phyloP scores from a whole-genome alignment of 2,329 filamentous ascomycete genomes.

The Aspergillus ibericus region DNA sequence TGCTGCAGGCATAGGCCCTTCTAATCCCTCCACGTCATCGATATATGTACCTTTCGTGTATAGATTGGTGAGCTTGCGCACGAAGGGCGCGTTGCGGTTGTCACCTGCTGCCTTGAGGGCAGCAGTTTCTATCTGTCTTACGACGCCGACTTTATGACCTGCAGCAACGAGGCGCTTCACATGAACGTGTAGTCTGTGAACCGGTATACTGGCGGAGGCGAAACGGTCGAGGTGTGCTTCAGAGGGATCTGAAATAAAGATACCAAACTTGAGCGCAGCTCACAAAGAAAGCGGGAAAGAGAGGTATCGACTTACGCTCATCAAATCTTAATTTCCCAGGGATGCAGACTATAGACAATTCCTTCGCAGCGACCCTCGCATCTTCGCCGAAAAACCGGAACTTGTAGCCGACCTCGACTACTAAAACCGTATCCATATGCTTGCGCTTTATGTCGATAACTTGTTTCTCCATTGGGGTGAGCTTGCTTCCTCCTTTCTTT shows the following conservation, averaged over 20 bases:
- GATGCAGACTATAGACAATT: conserved; percentile 92
- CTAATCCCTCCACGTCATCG: conserved; percentile 83
- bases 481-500: conserved; percentile 77
- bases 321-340: conserved; percentile 94
- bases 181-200: conserved; percentile 87
- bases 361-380: conserved; percentile 82
- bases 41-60: conserved; percentile 99
- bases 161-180: conserved; percentile 89
- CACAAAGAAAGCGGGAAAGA: background rate
- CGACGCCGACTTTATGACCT: conserved; percentile 93
- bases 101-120: conserved; percentile 93
- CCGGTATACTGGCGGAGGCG: conserved; percentile 92
- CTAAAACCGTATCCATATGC: conserved; percentile 83
- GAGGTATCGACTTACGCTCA: conserved; percentile 60
- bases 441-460: conserved; percentile 91
- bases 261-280: background rate
- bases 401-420: conserved; percentile 97
- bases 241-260: conserved; percentile 63
- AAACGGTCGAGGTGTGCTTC: conserved; percentile 91
- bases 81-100: conserved; percentile 89
- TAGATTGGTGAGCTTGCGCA: conserved; percentile 88
- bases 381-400: conserved; percentile 97
- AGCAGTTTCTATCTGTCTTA: conserved; percentile 91
- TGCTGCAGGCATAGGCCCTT: conserved; percentile 55
- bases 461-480: conserved; percentile 93